Percentiles rank a stretch among this genome's conserved stretches.
Evolutionary conservation across 352 stramenopile species (phyloP).

Genomic region (Phytophthora podocarpi): DNA sequence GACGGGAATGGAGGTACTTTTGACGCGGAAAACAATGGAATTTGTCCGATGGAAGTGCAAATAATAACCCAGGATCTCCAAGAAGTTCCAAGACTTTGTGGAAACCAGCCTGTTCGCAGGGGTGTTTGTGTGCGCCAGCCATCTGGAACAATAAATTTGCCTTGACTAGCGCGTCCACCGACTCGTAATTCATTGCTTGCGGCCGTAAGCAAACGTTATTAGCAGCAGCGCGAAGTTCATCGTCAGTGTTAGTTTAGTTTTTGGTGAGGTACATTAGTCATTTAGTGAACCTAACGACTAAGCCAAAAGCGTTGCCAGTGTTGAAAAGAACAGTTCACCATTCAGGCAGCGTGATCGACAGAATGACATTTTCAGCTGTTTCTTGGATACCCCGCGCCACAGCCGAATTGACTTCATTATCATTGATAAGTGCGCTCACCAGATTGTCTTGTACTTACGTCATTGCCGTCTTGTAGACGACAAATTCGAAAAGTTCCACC

Average conservation of each 20-base stretch:
- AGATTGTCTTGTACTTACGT: not conserved
- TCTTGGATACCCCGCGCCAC: not conserved
- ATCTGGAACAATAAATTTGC: slow-evolving; percentile 3
- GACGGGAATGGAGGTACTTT: not conserved
- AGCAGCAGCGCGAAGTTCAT: not conserved
- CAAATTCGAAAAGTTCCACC: slow-evolving; percentile 6
- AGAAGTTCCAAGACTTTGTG: slow-evolving; percentile 1
- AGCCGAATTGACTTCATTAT: not conserved
- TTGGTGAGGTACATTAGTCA: too few relatives aligned
- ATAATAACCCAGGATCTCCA: not conserved
- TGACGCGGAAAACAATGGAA: slow-evolving; percentile 6
- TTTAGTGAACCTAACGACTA: too few relatives aligned
- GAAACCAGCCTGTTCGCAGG: slow-evolving; percentile 2
- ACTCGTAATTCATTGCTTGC: slow-evolving; percentile 1
- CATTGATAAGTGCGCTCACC: too few relatives aligned
- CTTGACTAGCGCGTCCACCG: slow-evolving; percentile 9
- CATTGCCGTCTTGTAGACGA: not conserved
- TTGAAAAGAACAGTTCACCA: not conserved
- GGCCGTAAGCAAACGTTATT: not conserved
- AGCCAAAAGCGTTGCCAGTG: too few relatives aligned
- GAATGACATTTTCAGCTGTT: not conserved
- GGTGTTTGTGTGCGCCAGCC: slow-evolving; percentile 6
- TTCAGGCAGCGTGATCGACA: not conserved
- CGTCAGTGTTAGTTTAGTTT: too few relatives aligned
- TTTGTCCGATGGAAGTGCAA: slow-evolving; percentile 8